Base-by-base conservation (phyloP, 2,329 filamentous ascomycete species). In the Ophiostoma perfectum region DNA sequence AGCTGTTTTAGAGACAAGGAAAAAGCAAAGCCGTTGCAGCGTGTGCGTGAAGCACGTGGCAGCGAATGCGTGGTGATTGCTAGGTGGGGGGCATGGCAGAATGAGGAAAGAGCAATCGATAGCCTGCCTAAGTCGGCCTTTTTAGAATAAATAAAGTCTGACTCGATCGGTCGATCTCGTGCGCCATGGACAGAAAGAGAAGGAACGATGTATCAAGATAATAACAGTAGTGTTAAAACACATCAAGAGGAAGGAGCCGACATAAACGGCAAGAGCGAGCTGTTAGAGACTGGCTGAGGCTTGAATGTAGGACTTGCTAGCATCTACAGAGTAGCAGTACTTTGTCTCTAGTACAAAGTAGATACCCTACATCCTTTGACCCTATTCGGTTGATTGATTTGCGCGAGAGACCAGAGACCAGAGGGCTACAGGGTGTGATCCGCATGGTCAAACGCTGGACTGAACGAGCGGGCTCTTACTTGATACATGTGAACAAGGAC, bases 371-470 rank as follows among this genome's bases (percentile, higher is more conserved):
- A 36, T 64, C 36, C 41, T 27, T 12, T 18, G 41, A 18, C 12
- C 27, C 27, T 27, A 27, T 27, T 27, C 27, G 27, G 27, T n/a
- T 70, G 68, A 70, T 69, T 69, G 68, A 70, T 67, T 69, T 55
- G 65, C 70, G 64, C 69, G 66, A 68, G 69, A 69, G 65, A 62
- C 58, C 64, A 42, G 68, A 65, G 65, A 65, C 27, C 27, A 27
- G 27, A 27, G 27, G 27, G 27, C 27, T 27, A 27, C 62, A 52
- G 41, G 66, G 70, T 71, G 65, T 72, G 69, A 72, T 72, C 70
- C 65, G 68, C 69, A 70, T 66, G 68, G 67, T 71, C 70, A 71
- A 71, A 70, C 69, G 38, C 27, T 27, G 27, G 27, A 27, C 27
- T 27, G 27, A 27, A 27, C 27, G 27, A 27, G 27, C 49, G 49